Conservation (phyloP, 495 filamentous ascomycete genomes). For the Darksidea phi region DNA sequence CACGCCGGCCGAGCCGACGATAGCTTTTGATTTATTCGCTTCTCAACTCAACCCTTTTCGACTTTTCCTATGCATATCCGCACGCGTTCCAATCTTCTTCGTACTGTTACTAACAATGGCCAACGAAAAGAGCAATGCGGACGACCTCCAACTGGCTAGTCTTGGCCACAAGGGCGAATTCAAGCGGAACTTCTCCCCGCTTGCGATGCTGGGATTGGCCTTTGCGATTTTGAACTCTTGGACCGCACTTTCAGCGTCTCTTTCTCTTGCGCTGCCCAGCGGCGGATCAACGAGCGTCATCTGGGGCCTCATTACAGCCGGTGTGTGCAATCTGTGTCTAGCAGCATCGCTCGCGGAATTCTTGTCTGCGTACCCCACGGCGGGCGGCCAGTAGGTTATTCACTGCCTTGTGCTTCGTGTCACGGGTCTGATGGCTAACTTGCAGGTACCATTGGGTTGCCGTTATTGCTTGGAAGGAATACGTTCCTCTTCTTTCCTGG, state of each 20-base stretch:
- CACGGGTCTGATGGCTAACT: not conserved
- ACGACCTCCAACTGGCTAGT: slow-evolving; percentile 44
- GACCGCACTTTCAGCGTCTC: slow-evolving; percentile 56
- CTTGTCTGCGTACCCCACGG: slow-evolving; percentile 67
- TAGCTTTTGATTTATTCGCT: too few relatives aligned
- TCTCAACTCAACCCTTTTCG: too few relatives aligned
- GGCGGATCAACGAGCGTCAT: slow-evolving; percentile 56
- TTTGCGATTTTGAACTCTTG: slow-evolving; percentile 63
- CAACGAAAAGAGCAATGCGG: slow-evolving; percentile 20
- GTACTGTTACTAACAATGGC: slow-evolving; percentile 26
- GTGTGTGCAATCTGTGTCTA: slow-evolving; percentile 69
- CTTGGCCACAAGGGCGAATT: slow-evolving; percentile 44
- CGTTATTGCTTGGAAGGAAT: slow-evolving; percentile 58
- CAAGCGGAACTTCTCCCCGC: slow-evolving; percentile 48
- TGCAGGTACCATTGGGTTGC: slow-evolving; percentile 65
- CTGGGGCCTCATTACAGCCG: slow-evolving; percentile 67
- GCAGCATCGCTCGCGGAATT: slow-evolving; percentile 72
- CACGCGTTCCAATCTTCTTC: not conserved
- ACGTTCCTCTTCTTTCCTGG: slow-evolving; percentile 64
- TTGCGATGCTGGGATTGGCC: slow-evolving; percentile 60
- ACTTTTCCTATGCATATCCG: not conserved
- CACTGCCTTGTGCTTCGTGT: not conserved
- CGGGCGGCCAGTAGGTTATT: slow-evolving; percentile 53
- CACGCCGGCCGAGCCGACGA: too few relatives aligned
- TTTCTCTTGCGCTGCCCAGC: slow-evolving; percentile 54